Evolutionary conservation across 495 filamentous ascomycete species (phyloP).

Genomic region (Podospora comata): DNA sequence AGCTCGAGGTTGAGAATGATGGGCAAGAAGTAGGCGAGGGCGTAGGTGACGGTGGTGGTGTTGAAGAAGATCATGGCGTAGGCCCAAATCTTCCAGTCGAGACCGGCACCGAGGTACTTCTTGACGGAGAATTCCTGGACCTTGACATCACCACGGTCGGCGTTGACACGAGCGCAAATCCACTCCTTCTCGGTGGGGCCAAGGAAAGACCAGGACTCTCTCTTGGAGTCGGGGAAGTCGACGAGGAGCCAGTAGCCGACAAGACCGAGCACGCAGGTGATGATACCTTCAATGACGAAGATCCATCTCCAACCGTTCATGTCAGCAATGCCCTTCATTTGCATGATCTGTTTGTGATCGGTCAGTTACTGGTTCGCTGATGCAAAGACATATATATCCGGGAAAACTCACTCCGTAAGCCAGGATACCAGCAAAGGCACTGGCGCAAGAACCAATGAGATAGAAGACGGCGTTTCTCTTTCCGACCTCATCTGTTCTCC

Average conservation of each 20-base stretch:
- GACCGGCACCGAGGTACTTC: conserved; percentile 47
- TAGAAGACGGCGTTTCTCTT: conserved; percentile 65
- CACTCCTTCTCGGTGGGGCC: conserved; percentile 50
- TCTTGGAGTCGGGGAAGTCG: conserved; percentile 57
- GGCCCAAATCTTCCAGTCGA: conserved; percentile 60
- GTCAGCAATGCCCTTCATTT: conserved; percentile 48
- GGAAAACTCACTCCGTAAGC: conserved; percentile 49
- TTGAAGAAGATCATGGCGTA: conserved; percentile 60
- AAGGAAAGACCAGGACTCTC: conserved; percentile 53
- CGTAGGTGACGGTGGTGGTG: conserved; percentile 58
- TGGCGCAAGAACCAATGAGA: conserved; percentile 59
- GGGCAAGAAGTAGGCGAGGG: conserved; percentile 66
- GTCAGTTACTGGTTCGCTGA: not conserved
- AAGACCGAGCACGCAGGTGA: conserved; percentile 47
- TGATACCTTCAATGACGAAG: conserved; percentile 59
- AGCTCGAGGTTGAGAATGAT: conserved; percentile 58
- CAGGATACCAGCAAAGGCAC: conserved; percentile 60
- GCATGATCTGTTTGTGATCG: conserved; percentile 44
- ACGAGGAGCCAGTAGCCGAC: conserved; percentile 53
- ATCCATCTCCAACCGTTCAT: conserved; percentile 62
- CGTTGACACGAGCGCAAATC: conserved; percentile 56
- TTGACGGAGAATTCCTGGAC: conserved; percentile 48
- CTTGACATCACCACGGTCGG: conserved; percentile 56
- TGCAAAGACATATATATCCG: conserved; percentile 2
- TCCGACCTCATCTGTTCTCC: conserved; percentile 52